phyloP scores from a whole-genome alignment of 495 filamentous ascomycete species.

The Thozetella sp. region DNA sequence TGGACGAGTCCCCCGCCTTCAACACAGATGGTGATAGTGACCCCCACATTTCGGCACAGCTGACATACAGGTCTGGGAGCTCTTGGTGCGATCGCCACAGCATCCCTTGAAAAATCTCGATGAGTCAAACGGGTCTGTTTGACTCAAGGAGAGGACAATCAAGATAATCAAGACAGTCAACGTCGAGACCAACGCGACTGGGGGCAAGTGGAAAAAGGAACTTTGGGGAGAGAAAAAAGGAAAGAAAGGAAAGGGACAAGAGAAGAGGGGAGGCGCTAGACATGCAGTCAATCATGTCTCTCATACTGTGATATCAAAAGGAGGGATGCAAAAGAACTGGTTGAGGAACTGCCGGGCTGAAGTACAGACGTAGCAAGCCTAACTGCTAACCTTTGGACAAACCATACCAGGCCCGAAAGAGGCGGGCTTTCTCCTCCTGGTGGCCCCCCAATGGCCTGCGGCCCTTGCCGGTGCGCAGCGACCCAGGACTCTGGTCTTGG shows the following conservation, averaged over 20 bases:
- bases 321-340: background rate
- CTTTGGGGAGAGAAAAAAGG: no score
- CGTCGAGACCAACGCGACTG: background rate
- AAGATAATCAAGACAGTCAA: background rate
- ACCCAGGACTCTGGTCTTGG: slow-evolving; percentile 23
- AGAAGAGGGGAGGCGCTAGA: no score
- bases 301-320: no score
- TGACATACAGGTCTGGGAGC: no score
- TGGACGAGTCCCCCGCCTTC: no score
- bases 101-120: background rate
- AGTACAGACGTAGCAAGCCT: background rate
- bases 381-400: background rate
- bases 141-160: background rate
- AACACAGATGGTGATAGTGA: no score
- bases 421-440: no score
- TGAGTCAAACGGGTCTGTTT: background rate
- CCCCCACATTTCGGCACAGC: no score
- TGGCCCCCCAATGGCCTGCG: slow-evolving; percentile 12
- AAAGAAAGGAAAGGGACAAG: no score
- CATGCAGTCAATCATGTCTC: no score
- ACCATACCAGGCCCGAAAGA: background rate
- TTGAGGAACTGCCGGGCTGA: background rate
- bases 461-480: slow-evolving; percentile 20
- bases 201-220: background rate
- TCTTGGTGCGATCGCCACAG: background rate